Percentiles rank a stretch among this genome's conserved stretches.
These are phyloP conservation scores for Tirmania nivea DNA, from an alignment of 495 filamentous ascomycete genomes.

Conservation along the genomic window DNA sequence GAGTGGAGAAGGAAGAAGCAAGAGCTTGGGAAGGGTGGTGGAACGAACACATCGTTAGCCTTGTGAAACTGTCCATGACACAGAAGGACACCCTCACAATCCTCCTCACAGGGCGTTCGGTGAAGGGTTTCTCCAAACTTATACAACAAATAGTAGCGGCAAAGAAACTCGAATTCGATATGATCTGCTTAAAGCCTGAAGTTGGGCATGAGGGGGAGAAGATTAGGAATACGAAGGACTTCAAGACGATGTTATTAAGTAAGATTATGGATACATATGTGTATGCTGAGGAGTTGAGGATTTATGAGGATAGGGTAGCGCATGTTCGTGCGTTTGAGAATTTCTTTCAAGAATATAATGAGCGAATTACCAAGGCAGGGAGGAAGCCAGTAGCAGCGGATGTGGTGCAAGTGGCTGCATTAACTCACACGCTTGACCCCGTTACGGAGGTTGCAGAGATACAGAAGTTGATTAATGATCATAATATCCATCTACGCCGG, in stretches of 20 bases:
- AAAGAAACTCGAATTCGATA: constrained; percentile 65
- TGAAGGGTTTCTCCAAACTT: constrained; percentile 51
- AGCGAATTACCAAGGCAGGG: constrained; percentile 16
- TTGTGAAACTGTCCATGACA: constrained; percentile 61
- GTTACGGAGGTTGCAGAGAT: constrained; percentile 63
- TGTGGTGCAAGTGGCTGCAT: constrained; percentile 61
- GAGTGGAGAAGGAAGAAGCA: constrained; percentile 59
- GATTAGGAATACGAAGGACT: constrained; percentile 58
- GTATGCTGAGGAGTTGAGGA: constrained; percentile 59
- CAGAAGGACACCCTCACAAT: constrained; percentile 76
- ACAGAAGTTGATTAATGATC: constrained; percentile 70
- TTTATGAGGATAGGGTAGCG: constrained; percentile 38
- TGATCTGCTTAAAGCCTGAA: constrained; percentile 72
- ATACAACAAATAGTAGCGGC: constrained; percentile 64
- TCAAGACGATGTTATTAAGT: constrained; percentile 66
- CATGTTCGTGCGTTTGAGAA: constrained; percentile 61
- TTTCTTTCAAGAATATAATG: constrained; percentile 49
- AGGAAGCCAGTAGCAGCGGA: constrained; percentile 48
- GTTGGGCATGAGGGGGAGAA: constrained; percentile 55
- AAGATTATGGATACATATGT: constrained; percentile 67
- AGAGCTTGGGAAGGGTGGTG: constrained; percentile 87
- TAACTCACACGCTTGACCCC: constrained; percentile 39
- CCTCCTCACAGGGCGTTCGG: constrained; percentile 71
- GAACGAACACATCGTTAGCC: constrained; percentile 78
- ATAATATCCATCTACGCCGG: constrained; percentile 37